phyloP scores from a whole-genome alignment of 2,329 filamentous ascomycete species.

The Sordariomycetes sp. region DNA sequence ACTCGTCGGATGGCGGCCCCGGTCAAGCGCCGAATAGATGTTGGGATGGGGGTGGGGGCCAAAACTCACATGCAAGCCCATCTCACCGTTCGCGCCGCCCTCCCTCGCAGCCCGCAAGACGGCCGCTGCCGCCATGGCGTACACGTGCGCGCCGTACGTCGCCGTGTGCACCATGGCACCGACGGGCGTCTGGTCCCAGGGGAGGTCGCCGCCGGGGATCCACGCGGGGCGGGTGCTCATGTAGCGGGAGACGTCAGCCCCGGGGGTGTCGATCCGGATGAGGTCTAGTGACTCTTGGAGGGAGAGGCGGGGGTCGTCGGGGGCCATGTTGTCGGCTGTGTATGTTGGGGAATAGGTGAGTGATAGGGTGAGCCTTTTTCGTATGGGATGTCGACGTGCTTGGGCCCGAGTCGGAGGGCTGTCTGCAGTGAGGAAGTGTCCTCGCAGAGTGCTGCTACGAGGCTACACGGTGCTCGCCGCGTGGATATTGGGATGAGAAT shows the following conservation, averaged over 20 bases:
- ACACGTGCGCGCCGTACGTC: conserved; percentile 6
- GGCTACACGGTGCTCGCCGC: too few species aligned
- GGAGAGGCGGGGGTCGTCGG: conserved; percentile 1
- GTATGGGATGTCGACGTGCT: too few species aligned
- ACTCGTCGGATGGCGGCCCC: too few species aligned
- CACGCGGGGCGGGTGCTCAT: conserved; percentile 2
- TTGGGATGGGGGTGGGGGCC: background rate
- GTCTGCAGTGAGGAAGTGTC: too few species aligned
- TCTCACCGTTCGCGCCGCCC: background rate
- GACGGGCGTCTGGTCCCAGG: background rate
- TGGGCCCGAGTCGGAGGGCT: too few species aligned
- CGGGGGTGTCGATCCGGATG: background rate
- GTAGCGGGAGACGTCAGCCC: background rate
- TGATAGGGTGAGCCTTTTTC: background rate
- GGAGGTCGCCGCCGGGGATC: conserved; percentile 4
- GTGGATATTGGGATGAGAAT: too few species aligned
- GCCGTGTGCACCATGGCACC: background rate
- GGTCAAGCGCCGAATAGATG: too few species aligned
- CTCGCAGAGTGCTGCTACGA: too few species aligned
- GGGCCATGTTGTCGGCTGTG: background rate
- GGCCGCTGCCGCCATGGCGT: conserved; percentile 4
- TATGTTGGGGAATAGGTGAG: background rate
- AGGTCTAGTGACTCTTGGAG: conserved; percentile 7
- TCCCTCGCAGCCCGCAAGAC: background rate
- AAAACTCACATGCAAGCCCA: conserved; percentile 23